These are phyloP conservation scores for Coniella lustricola DNA, from an alignment of 2,329 filamentous ascomycete genomes.

Conservation along the genomic window DNA sequence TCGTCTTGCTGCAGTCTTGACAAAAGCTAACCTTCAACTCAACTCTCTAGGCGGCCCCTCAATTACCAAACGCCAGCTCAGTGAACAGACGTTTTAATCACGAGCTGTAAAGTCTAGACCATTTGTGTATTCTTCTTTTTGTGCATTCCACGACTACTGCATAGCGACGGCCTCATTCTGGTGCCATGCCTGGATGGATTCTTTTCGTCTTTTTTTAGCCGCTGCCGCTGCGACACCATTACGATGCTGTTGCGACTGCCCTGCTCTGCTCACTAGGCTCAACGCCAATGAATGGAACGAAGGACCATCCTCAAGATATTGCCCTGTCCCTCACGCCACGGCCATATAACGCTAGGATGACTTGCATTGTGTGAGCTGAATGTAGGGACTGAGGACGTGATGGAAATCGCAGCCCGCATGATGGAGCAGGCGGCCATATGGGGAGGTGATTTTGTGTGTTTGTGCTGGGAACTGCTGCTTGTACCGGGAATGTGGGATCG, in stretches of 20 bases:
- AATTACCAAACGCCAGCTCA: slow-evolving; percentile 69
- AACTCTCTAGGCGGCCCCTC: slow-evolving; percentile 60
- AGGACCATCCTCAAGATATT: background rate
- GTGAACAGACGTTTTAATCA: slow-evolving; percentile 26
- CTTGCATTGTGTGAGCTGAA: too few relatives aligned
- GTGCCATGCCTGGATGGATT: slow-evolving; percentile 7
- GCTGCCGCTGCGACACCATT: background rate
- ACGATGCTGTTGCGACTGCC: background rate
- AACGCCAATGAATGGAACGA: background rate
- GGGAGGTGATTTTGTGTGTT: slow-evolving; percentile 10
- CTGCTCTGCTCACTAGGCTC: background rate
- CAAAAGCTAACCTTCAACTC: slow-evolving; percentile 24
- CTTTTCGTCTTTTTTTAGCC: slow-evolving; percentile 2
- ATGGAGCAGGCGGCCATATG: slow-evolving; percentile 5
- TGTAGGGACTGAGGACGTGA: background rate
- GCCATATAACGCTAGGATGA: too few relatives aligned
- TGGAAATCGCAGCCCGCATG: background rate
- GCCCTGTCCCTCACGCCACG: too few relatives aligned
- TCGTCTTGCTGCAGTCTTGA: background rate
- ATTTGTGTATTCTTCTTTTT: slow-evolving; percentile 23
- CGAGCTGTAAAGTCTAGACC: slow-evolving; percentile 12
- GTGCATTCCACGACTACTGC: slow-evolving; percentile 23
- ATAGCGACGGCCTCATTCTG: slow-evolving; percentile 20
- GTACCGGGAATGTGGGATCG: background rate
- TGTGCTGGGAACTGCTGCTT: slow-evolving; percentile 2